Percentiles rank a stretch among this genome's conserved stretches.
phyloP scores from a whole-genome alignment of 129 eudicot species.

The Artemisia annua region DNA sequence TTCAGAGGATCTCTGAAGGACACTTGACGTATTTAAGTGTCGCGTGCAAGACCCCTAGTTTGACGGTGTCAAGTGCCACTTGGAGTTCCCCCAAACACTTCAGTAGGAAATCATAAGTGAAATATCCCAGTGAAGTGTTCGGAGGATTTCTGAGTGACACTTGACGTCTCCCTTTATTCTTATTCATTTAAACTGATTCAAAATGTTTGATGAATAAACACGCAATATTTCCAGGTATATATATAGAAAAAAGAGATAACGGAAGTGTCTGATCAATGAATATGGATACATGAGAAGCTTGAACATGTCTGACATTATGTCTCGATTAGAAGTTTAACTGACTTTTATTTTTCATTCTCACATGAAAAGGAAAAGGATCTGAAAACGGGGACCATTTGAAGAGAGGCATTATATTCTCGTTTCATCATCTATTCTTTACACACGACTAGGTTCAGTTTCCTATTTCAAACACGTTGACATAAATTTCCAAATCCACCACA shows the following conservation, averaged over 20 bases:
- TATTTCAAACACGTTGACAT: too few species aligned
- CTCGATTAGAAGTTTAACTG: not conserved
- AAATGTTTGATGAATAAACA: constrained; percentile 2
- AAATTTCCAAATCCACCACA: too few species aligned
- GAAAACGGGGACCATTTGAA: constrained; percentile 13
- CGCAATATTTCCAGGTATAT: not conserved
- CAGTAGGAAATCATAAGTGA: not conserved
- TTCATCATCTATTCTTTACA: constrained; percentile 8
- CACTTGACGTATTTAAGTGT: constrained; percentile 5
- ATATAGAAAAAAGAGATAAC: constrained; percentile 2
- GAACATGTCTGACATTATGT: constrained; percentile 17
- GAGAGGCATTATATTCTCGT: constrained; percentile 10
- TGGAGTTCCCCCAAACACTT: constrained; percentile 40
- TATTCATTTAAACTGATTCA: not conserved
- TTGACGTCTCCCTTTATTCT: constrained; percentile 10
- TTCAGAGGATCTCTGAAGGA: constrained; percentile 20
- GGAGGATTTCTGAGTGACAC: constrained; percentile 34
- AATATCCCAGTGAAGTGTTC: constrained; percentile 31
- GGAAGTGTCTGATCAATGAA: not conserved
- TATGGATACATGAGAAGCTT: constrained; percentile 16
- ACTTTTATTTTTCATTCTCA: not conserved
- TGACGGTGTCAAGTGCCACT: constrained; percentile 15
- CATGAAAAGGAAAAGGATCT: not conserved
- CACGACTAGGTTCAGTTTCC: constrained; percentile 2
- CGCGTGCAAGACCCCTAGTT: not conserved